Evolutionary conservation across 495 filamentous ascomycete genomes (phyloP), one percentile per base, ranked within the genome.

Genomic region (Xylaria palmicola): DNA sequence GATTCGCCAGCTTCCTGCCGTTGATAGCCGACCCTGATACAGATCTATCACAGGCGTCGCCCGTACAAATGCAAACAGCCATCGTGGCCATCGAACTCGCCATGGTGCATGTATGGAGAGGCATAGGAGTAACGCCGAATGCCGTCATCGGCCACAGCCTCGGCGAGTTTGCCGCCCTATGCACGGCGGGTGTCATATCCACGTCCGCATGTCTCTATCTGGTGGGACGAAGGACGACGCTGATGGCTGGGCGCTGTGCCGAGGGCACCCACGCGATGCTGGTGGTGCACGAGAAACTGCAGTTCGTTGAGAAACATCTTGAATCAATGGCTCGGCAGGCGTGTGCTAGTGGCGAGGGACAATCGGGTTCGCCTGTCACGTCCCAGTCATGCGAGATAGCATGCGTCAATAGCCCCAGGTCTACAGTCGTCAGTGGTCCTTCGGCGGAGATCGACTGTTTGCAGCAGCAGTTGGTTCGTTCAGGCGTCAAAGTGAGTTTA

Each of bases 191-290:
- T 36, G 83, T 91, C 17, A 66, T 92, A 6, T 86, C 83, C 3
- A 81, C 79, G n/a, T 77, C 77, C 43, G 87, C 90, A 65, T 83
- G 84, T 27, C 80, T 92, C 54, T 85, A 84, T 62, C 76, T 91
- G 13, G 85, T 88, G 55, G 89, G 88, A 13, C 76, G 79, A 37
- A 80, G 90, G 43, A 89, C 90, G n/a, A 78, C 82, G 63, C 73
- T 91, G n/a, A 73, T 91, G 17, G 78, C 81, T 13, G 74, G 80
- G 27, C 76, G 83, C 57, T 89, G 86, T 74, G 77, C 76, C 34
- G 68, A 77, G 15, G 80, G 85, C 48, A 87, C 82, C 1, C 88
- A 89, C 47, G 74, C 75, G 4, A 86, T 85, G 83, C 51, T 84
- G 34, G 76, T 79, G 3, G 73, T 84, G 2, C 68, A 68, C 9